Base-by-base conservation (phyloP, 371 early-diverging fungal species). In the Mucor circinelloides region DNA sequence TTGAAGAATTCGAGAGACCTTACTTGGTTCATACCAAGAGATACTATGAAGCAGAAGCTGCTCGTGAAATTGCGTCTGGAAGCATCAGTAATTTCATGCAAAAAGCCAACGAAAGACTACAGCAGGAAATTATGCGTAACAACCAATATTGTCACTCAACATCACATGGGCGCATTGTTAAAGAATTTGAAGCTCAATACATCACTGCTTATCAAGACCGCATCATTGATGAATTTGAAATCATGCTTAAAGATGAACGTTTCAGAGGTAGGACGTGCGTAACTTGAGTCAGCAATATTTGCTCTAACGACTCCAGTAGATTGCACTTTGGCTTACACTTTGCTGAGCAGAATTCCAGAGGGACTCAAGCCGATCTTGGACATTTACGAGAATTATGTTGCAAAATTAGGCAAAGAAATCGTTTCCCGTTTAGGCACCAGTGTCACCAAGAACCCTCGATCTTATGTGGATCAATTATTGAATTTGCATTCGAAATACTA, bases 1-100 rank as follows among this genome's bases (percentile, higher is more conserved):
- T 90, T 15, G 91, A 93, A 54, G 90, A 91, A 68, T 94, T 93
- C 75, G 96, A 95, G 73, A 74, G 80, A 42, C 88, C 89, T 10
- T 93, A 90, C 63, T 71, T 95, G 44, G 83, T 83, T 0, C 83
- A 87, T 48, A 93, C 93, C 0, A 83, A 83, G 48, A 70, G 76
- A 17, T 95, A 94, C 72, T 94, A 94, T 78, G 84, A 80, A 44
- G 73, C 80, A 6, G 96, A 94, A 65, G 89, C 94, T 7, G 88
- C 82, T 17, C 67, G 78, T 15, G 79, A 85, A 38, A 83, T 93
- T 19, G 79, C 91, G 0, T 72, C 74, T 17, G 74, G 84, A 17
- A 71, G 81, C 13, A 86, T 94, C 12, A 90, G 93, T 5, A 76
- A 73, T 13, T 95, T 89, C 70, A 93, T 95, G 92, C 74, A 69